Base-by-base conservation (phyloP, 2,329 filamentous ascomycete genomes). In the Neonectria hederae region DNA sequence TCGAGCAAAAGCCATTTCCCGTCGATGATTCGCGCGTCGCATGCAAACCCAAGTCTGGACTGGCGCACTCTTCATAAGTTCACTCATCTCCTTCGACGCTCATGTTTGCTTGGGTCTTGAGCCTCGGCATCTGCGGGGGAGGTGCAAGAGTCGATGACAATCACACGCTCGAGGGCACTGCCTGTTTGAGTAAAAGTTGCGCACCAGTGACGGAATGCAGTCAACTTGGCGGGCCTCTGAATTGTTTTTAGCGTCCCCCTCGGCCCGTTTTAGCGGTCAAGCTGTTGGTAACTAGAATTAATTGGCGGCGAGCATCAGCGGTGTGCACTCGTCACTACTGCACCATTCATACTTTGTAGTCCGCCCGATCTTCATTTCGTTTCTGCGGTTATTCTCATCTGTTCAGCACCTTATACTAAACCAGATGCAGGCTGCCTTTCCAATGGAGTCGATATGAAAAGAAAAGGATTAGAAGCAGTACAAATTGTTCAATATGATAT, bases 131-230 rank as follows among this genome's bases (percentile, higher is more conserved):
- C 5, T 42, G 54, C 54, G 54, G 54, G 43, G 54, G 35, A 57
- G 14, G 28, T 19, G 19, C 42, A 28, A 28, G 48, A 35, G 11
- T 35, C 28, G 4, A 38, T n/a, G 6, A 9, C 46, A 32, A 19
- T 30, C 46, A 51, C 30, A 51, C 46, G 49, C 26, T 30, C 46
- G 43, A 54, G 42, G 17, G 46, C 52, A 45, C 24, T 57, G 28
- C 59, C 46, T 57, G 38, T 62, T 62, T 53, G 38, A 54, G 59
- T 57, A 62, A 62, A 56, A 21, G 46, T 62, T 62, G 59, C 59
- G 53, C 52, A 40, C 59, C 46, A 53, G 46, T 42, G 38, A 42
- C 38, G 38, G 38, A 19, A 42, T 42, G 38, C 38, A 19, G 7
- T 19, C n/a, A 19, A 42, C 7, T n/a, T 19, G n/a, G n/a, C n/a